Evolutionary conservation across 495 filamentous ascomycete genomes (phyloP).

Genomic region (Acidiella bohemica): DNA sequence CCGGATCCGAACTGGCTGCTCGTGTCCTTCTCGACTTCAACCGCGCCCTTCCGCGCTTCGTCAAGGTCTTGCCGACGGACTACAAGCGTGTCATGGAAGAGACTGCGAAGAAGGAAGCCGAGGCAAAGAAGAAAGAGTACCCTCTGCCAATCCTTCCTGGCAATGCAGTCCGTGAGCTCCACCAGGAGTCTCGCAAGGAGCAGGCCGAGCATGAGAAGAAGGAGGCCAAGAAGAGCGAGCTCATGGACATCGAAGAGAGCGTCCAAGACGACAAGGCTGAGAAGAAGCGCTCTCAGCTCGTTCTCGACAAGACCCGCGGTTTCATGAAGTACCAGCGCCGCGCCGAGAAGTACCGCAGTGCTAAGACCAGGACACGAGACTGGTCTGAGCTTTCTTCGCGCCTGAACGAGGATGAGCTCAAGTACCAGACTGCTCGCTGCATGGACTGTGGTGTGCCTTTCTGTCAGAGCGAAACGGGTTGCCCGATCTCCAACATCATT

Average conservation of each 20-base stretch:
- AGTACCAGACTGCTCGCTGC: constrained; percentile 95
- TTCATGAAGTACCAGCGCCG: constrained; percentile 99
- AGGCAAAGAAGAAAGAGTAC: constrained; percentile 72
- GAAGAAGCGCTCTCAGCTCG: constrained; percentile 86
- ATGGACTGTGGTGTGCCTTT: constrained; percentile 99
- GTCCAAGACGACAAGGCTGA: constrained; percentile 71
- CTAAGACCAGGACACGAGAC: constrained; percentile 76
- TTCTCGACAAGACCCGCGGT: constrained; percentile 92
- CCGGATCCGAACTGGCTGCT: constrained; percentile 90
- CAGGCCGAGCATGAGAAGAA: constrained; percentile 43
- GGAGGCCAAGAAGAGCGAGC: constrained; percentile 57
- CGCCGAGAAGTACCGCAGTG: constrained; percentile 85
- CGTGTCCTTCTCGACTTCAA: constrained; percentile 95
- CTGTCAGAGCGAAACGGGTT: constrained; percentile 95
- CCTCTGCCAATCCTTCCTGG: constrained; percentile 67
- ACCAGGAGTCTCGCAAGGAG: constrained; percentile 47
- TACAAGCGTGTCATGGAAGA: constrained; percentile 91
- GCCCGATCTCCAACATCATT: constrained; percentile 98
- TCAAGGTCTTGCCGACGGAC: constrained; percentile 91
- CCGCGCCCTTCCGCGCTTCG: constrained; percentile 77
- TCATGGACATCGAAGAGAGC: constrained; percentile 92
- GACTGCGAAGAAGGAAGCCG: constrained; percentile 71
- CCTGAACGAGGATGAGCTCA: constrained; percentile 90
- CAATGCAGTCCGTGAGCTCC: constrained; percentile 33
- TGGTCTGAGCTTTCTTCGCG: constrained; percentile 88